Base-by-base conservation (phyloP, 352 stramenopile species). In the Phytophthora colocasiae region DNA sequence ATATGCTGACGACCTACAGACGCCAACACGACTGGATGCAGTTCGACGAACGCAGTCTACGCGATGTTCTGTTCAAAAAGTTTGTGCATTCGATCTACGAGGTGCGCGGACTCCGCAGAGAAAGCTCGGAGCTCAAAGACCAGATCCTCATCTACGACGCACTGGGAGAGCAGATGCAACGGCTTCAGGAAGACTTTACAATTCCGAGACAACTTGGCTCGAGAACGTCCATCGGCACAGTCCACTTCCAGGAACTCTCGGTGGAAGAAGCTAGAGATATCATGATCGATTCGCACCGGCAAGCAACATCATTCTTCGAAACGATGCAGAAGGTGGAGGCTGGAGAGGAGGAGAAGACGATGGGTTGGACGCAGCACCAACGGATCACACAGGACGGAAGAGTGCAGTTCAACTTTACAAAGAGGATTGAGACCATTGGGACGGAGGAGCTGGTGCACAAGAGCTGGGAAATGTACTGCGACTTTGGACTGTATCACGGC, bases 351-450 rank as follows among this genome's bases (percentile, higher is more conserved):
- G 67, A 87, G n/a, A 85, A 90, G 65, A 93, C 84, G n/a, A 90
- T 91, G 72, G 84, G 84, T 29, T 93, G 84, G 84, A 87, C 84
- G 31, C 77, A 90, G 52, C 79, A 89, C 66, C 82, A 91, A 56
- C 80, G 81, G 26, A 87, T 93, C 65, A 85, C 81, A 32, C 22
- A 56, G 0, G 79, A 91, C 29, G 84, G 84, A 43, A 69, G 84
- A 45, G 77, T 93, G 52, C 81, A 91, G 58, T 93, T 93, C 64
- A 91, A 91, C 47, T 93, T 93, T 27, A 89, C 81, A 44, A 93
- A 93, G 55, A 70, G 81, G n/a, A 78, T 93, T 45, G 48, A 77
- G 10, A 84, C 75, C 26, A 81, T 93, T 22, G 64, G 64, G n/a
- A 79, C 79, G 27, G 67, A 91, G n/a, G 79, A 83, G 26, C 80